Conservation (phyloP, 768 basidiomycete genomes). For the Daedalea quercina region DNA sequence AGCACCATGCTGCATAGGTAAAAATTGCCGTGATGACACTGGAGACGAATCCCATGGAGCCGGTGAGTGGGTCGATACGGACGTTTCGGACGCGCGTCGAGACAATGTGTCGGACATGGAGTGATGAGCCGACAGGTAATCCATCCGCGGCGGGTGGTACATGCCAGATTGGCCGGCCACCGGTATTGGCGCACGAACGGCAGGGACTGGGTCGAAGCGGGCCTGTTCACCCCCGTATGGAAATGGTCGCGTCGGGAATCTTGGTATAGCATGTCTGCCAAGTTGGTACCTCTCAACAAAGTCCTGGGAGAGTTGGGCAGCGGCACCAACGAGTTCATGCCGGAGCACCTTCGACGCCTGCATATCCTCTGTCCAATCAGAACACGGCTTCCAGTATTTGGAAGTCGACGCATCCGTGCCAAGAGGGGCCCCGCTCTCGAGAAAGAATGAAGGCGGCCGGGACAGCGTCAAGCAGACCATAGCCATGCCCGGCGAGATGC, state of each 20-base stretch:
- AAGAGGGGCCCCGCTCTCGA: conserved; percentile 35
- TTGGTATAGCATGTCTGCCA: not conserved
- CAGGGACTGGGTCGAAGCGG: not conserved
- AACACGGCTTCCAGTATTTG: conserved; percentile 49
- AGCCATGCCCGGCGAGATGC: conserved; percentile 47
- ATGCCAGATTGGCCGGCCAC: not conserved
- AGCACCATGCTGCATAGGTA: not conserved
- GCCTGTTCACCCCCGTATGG: not conserved
- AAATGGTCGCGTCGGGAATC: not conserved
- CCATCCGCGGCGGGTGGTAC: not conserved
- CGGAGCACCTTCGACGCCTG: conserved; percentile 60
- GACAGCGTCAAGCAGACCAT: conserved; percentile 61
- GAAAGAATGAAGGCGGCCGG: conserved; percentile 61
- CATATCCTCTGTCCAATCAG: conserved; percentile 72
- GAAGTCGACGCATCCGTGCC: conserved; percentile 1
- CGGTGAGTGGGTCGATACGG: not conserved
- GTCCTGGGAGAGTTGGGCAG: conserved; percentile 25
- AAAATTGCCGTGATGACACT: not conserved
- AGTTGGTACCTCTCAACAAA: not conserved
- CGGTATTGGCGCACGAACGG: not conserved
- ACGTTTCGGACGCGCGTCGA: not conserved
- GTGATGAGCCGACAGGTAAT: not conserved
- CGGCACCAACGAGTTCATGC: conserved; percentile 61
- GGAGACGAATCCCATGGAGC: not conserved
- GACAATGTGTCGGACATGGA: not conserved